Percentiles rank a stretch among this genome's conserved stretches.
These are phyloP conservation scores for Micractinium conductrix DNA, from an alignment of 139 green algal species.

Conservation along the genomic window DNA sequence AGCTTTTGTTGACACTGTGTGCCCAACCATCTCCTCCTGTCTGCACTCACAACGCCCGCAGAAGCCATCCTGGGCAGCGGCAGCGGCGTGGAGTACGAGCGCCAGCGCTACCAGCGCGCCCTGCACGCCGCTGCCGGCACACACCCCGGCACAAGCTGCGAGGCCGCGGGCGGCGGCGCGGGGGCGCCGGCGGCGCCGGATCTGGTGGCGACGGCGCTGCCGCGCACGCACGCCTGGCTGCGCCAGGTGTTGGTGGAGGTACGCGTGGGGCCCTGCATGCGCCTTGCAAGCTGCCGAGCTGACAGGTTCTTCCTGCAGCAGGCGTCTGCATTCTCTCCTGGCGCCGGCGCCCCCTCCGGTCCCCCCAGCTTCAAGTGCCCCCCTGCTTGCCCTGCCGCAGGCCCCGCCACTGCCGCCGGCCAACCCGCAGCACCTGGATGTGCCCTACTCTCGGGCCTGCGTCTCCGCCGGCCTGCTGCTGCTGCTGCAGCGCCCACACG, in stretches of 20 bases:
- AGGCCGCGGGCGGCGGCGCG: neutral
- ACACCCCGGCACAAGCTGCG: neutral
- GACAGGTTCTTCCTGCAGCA: neutral
- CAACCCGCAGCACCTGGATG: neutral
- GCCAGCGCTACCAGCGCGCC: slow-evolving; percentile 15
- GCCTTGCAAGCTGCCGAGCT: neutral
- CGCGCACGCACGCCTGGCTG: slow-evolving; percentile 14
- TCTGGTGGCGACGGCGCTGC: neutral
- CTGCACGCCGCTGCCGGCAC: neutral
- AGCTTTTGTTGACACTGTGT: too few species aligned
- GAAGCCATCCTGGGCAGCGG: slow-evolving; percentile 31
- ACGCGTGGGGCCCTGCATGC: too few species aligned
- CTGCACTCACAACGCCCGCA: slow-evolving; percentile 17
- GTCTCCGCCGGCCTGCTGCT: slow-evolving; percentile 25
- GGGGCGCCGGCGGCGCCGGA: too few species aligned
- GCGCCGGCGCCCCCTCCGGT: too few species aligned
- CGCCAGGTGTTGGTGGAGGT: neutral
- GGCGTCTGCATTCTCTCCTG: neutral
- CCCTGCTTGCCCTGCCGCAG: neutral
- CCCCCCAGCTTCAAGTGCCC: too few species aligned
- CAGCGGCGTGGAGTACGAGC: slow-evolving; percentile 39
- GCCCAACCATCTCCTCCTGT: neutral
- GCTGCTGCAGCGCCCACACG: slow-evolving; percentile 27
- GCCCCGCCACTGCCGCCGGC: neutral
- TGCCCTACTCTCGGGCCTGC: neutral